Percentiles rank a stretch among this genome's conserved stretches.
Conservation (phyloP, 768 basidiomycete genomes). For the Cytidiella melzeri region DNA sequence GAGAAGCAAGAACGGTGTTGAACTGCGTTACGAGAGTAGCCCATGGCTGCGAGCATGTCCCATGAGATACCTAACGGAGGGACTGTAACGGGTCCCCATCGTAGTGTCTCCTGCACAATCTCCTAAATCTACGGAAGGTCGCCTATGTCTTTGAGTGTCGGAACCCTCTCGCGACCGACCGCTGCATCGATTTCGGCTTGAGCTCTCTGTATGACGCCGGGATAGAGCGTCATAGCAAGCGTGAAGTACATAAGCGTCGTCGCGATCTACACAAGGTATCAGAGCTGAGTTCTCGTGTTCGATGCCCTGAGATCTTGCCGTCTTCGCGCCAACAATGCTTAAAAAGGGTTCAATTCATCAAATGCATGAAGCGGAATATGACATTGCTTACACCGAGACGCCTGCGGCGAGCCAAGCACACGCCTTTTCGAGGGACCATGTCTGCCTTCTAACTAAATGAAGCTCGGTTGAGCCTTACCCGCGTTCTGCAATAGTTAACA, state of each 20-base stretch:
- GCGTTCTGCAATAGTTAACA: too few relatives aligned
- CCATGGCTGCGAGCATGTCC: too few relatives aligned
- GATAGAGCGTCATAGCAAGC: constrained; percentile 20
- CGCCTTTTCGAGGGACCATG: background rate
- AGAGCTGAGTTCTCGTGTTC: constrained; percentile 7
- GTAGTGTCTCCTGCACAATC: constrained; percentile 17
- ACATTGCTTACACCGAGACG: background rate
- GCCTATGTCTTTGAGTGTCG: constrained; percentile 8
- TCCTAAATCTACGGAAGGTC: constrained; percentile 18
- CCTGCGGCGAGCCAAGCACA: background rate
- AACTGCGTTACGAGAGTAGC: too few relatives aligned
- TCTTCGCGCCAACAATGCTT: constrained; percentile 38
- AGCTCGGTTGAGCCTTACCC: too few relatives aligned
- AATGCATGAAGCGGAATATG: too few relatives aligned
- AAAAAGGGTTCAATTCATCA: constrained; percentile 33
- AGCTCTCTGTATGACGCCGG: constrained; percentile 15
- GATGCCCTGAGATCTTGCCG: constrained; percentile 20
- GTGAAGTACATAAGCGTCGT: constrained; percentile 11
- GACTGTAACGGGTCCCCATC: constrained; percentile 17
- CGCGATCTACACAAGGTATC: background rate
- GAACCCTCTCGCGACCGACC: constrained; percentile 3
- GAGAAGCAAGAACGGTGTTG: too few relatives aligned
- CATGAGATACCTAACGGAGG: constrained; percentile 9
- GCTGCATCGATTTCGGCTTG: background rate
- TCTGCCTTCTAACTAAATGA: too few relatives aligned